Percentiles rank a stretch among this genome's conserved stretches.
These are phyloP conservation scores for Asclepias syriaca DNA, from an alignment of 257 asterid species.

Conservation along the genomic window DNA sequence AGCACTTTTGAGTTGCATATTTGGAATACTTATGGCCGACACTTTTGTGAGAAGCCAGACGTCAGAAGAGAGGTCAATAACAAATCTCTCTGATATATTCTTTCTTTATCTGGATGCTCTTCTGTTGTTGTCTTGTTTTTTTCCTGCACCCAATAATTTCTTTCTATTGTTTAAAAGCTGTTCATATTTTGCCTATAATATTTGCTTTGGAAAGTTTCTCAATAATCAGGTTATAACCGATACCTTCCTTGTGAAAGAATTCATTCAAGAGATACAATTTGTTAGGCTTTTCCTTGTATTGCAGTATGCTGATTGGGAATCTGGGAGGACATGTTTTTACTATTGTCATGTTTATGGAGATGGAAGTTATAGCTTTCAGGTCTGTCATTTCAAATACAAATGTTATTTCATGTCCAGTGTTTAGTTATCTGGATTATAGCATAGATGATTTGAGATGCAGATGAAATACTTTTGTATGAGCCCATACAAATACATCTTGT, in stretches of 20 bases:
- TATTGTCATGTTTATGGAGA: constrained; percentile 40
- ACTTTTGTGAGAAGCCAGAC: constrained; percentile 19
- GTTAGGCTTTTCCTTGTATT: constrained; percentile 15
- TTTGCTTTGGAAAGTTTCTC: not conserved
- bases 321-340: constrained; percentile 53
- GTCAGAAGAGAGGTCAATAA: constrained; percentile 37
- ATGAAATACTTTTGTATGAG: not conserved
- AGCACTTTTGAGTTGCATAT: constrained; percentile 42
- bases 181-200: not conserved
- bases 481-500: not conserved
- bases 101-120: too few relatives aligned
- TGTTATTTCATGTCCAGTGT: not conserved
- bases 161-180: too few relatives aligned
- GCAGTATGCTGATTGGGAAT: constrained; percentile 66
- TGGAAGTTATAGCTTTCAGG: constrained; percentile 62
- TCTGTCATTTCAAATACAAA: constrained; percentile 21
- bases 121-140: not conserved
- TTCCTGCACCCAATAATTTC: not conserved
- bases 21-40: constrained; percentile 46
- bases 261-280: not conserved
- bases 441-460: not conserved
- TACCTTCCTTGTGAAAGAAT: not conserved
- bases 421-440: not conserved
- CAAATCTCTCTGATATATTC: not conserved
- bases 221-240: not conserved